Evolutionary conservation across 2,329 filamentous ascomycete genomes (phyloP).

Genomic region (Colletotrichum plurivorum): DNA sequence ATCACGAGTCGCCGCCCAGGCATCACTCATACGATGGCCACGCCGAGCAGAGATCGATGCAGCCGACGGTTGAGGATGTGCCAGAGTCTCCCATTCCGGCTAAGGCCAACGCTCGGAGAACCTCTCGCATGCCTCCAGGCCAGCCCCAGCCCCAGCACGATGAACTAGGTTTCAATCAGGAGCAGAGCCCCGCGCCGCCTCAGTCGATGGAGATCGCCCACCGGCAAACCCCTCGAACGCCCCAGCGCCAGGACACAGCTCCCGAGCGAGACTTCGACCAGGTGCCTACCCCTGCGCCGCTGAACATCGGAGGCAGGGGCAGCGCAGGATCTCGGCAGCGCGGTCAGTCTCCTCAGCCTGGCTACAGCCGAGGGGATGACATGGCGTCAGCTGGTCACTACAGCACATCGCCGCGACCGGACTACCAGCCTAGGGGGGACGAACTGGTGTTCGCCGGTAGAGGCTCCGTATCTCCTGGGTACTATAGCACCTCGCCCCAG

Average conservation of each 20-base stretch:
- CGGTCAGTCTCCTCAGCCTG: conserved; percentile 27
- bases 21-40: conserved; percentile 68
- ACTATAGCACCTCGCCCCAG: conserved; percentile 47
- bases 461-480: conserved; percentile 48
- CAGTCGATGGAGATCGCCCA: conserved; percentile 23
- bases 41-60: conserved; percentile 65
- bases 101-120: conserved; percentile 45
- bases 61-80: conserved; percentile 75
- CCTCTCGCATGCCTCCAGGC: conserved; percentile 44
- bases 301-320: conserved; percentile 57
- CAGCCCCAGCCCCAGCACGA: conserved; percentile 41
- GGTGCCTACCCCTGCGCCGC: conserved; percentile 58
- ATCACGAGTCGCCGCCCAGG: conserved; percentile 54
- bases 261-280: conserved; percentile 51
- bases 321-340: conserved; percentile 44
- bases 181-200: conserved; percentile 13
- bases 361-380: conserved; percentile 25
- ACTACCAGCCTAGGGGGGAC: conserved; percentile 32
- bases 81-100: conserved; percentile 64
- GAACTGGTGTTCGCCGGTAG: conserved; percentile 51
- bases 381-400: conserved; percentile 44
- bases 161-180: conserved; percentile 41
- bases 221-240: conserved; percentile 19
- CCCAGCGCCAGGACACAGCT: conserved; percentile 54
- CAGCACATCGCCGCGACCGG: conserved; percentile 44